Conservation (phyloP, 2,329 filamentous ascomycete genomes). For the Curvularia verruculosa region DNA sequence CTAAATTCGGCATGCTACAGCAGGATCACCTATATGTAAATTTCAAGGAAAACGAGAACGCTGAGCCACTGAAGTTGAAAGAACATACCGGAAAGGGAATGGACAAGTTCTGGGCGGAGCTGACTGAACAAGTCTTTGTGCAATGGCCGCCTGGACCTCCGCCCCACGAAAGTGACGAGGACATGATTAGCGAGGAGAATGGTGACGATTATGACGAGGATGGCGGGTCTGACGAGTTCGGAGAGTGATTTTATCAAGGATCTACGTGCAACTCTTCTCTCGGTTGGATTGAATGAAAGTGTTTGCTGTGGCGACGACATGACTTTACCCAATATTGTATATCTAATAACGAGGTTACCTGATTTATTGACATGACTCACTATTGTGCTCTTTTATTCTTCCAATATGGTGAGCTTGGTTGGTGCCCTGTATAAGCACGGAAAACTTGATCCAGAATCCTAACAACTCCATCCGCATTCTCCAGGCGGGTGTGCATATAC, state of each 20-base stretch:
- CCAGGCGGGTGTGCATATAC: no score
- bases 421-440: no score
- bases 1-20: slow-evolving; percentile 27
- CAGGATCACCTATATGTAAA: slow-evolving; percentile 20
- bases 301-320: no score
- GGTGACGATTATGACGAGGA: slow-evolving; percentile 12
- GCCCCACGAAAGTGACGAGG: slow-evolving; percentile 11
- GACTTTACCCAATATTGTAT: no score
- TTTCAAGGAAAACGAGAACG: slow-evolving; percentile 15
- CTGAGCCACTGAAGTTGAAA: slow-evolving; percentile 1
- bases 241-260: neutral
- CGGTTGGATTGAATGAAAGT: no score
- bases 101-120: slow-evolving; percentile 18
- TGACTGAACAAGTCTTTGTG: slow-evolving; percentile 22
- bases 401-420: no score
- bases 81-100: slow-evolving; percentile 24
- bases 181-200: slow-evolving; percentile 21
- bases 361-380: no score
- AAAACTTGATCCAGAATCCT: no score
- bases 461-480: no score
- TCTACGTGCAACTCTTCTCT: no score
- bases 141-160: slow-evolving; percentile 16
- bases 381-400: no score
- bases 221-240: neutral
- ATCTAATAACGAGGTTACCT: no score